Evolutionary conservation across 441 rosid genomes (phyloP).

Genomic region (Euphorbia celastroides): DNA sequence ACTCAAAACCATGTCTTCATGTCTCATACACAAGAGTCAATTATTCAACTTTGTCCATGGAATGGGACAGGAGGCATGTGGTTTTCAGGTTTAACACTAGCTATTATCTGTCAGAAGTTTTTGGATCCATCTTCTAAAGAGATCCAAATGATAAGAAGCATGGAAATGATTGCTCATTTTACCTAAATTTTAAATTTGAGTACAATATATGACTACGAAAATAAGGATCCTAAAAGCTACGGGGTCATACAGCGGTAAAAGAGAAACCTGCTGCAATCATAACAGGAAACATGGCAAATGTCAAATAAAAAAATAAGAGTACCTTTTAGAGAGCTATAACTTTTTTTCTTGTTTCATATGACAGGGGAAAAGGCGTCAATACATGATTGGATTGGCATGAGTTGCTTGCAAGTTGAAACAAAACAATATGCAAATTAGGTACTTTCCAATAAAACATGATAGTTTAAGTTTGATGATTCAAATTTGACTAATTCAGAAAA

Average conservation of each 20-base stretch:
- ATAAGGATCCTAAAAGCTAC: too few species aligned
- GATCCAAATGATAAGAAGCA: constrained; percentile 5
- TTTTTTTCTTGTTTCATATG: background rate
- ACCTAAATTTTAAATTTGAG: background rate
- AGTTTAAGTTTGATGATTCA: background rate
- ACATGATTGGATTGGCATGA: background rate
- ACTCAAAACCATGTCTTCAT: constrained; percentile 17
- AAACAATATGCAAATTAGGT: background rate
- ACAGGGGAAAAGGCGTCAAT: background rate
- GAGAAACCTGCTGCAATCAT: background rate
- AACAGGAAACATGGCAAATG: background rate
- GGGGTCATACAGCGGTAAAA: background rate
- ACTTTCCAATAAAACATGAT: background rate
- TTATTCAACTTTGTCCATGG: constrained; percentile 14
- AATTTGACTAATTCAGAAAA: background rate
- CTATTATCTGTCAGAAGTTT: background rate
- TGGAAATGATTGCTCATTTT: background rate
- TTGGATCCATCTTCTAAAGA: constrained; percentile 3
- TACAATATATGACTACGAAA: background rate
- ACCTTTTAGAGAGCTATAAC: background rate
- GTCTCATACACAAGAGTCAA: constrained; percentile 21
- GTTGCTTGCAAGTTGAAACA: background rate
- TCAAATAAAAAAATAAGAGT: background rate
- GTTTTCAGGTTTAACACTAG: constrained; percentile 4
- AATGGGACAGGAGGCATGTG: constrained; percentile 29